A percentile compares a stretch with the other conserved stretches of the same genome.
These are phyloP conservation scores for Sinapis alba DNA, from an alignment of 441 rosid species.

Conservation along the genomic window DNA sequence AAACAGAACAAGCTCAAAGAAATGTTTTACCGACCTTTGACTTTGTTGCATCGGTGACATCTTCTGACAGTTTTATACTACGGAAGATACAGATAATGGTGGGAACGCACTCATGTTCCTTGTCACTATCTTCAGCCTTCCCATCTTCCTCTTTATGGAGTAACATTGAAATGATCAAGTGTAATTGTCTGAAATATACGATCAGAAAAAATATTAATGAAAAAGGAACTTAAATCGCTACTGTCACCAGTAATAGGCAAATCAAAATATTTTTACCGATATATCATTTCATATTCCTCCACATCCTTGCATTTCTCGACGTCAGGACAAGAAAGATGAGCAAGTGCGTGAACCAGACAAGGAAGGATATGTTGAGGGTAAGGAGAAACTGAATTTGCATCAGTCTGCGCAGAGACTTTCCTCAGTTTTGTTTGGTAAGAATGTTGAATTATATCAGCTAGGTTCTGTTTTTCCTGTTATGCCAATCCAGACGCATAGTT, in stretches of 20 bases:
- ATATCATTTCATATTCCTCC: constrained; percentile 74
- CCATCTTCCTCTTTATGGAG: constrained; percentile 85
- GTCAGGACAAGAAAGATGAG: constrained; percentile 89
- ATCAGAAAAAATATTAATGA: constrained; percentile 6
- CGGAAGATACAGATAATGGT: constrained; percentile 58
- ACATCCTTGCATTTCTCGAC: constrained; percentile 88
- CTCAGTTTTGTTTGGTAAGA: constrained; percentile 85
- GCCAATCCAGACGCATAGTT: constrained; percentile 28
- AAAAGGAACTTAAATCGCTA: neutral
- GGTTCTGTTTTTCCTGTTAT: constrained; percentile 89
- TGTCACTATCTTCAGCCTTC: constrained; percentile 64
- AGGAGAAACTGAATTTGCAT: constrained; percentile 54
- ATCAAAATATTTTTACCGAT: constrained; percentile 54
- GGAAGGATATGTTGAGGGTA: constrained; percentile 83
- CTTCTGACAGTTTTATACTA: constrained; percentile 82
- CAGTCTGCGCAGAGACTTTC: constrained; percentile 71
- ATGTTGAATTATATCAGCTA: constrained; percentile 88
- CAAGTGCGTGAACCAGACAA: constrained; percentile 81
- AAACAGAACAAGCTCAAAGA: constrained; percentile 24
- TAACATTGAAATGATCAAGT: constrained; percentile 71
- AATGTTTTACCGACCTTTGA: constrained; percentile 66
- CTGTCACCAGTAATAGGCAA: constrained; percentile 6
- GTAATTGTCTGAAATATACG: constrained; percentile 67
- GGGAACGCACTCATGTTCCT: constrained; percentile 68
- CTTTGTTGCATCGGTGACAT: constrained; percentile 68